phyloP scores from a whole-genome alignment of 441 rosid genomes.

The Bocquillonia castaneifolia region DNA sequence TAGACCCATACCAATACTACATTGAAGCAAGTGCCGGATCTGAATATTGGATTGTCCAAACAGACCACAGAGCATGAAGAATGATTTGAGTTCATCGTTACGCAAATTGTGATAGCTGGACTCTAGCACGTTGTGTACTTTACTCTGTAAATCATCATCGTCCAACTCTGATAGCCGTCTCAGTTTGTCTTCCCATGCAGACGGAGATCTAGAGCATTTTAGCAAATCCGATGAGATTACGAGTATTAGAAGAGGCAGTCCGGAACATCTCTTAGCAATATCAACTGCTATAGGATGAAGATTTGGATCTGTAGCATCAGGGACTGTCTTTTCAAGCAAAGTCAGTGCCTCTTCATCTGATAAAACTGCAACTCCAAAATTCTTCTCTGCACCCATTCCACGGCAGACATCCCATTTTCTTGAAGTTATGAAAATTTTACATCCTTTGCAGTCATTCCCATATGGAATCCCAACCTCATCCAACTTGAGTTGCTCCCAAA shows the following conservation, averaged over 20 bases:
- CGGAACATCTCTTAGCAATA: slow-evolving; percentile 8
- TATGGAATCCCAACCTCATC: slow-evolving; percentile 16
- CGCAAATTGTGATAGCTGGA: slow-evolving; percentile 6
- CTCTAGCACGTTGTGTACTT: background rate
- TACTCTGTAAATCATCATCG: background rate
- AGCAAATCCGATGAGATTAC: background rate
- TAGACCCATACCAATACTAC: slow-evolving; percentile 17
- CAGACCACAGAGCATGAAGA: slow-evolving; percentile 21
- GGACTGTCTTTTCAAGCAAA: background rate
- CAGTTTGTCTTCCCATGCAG: background rate
- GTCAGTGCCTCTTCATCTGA: background rate
- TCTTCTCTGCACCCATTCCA: background rate
- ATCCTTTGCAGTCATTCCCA: background rate
- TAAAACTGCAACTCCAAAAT: background rate
- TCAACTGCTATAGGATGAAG: background rate
- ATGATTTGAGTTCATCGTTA: background rate
- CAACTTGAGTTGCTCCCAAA: slow-evolving; percentile 14
- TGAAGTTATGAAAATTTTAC: background rate
- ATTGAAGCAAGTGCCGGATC: background rate
- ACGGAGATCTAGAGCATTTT: background rate
- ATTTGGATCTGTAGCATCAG: background rate
- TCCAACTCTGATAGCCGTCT: background rate
- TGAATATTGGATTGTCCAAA: background rate
- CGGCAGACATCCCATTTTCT: background rate
- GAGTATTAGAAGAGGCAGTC: background rate